Conservation (phyloP, 805 yeast species). For the Saccharomycopsis olivae region DNA sequence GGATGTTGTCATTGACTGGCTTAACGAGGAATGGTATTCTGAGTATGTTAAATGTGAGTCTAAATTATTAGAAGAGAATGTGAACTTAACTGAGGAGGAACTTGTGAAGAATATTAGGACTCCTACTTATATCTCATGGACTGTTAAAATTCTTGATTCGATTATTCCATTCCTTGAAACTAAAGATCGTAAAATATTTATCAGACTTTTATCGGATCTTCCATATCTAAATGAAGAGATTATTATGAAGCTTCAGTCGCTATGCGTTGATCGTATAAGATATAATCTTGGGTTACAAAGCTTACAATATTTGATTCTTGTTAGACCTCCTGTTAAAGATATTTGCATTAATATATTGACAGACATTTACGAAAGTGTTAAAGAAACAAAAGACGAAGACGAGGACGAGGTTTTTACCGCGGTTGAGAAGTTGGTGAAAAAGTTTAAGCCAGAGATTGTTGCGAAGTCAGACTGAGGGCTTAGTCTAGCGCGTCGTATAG, state of each 20-base stretch:
- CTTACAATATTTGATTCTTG: conserved; percentile 74
- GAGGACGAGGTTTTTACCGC: conserved; percentile 23
- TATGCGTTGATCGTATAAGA: conserved; percentile 82
- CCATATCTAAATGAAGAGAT: conserved; percentile 62
- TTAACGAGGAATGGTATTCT: conserved; percentile 88
- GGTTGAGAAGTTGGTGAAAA: conserved; percentile 8
- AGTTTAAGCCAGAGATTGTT: too few species aligned
- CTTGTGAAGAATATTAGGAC: conserved; percentile 24
- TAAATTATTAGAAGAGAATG: conserved; percentile 31
- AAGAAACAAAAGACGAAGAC: conserved; percentile 37
- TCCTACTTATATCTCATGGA: conserved; percentile 57
- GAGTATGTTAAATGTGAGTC: conserved; percentile 72
- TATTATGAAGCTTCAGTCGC: conserved; percentile 53
- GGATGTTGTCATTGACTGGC: conserved; percentile 79
- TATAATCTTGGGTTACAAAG: conserved; percentile 72
- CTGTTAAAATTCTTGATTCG: conserved; percentile 60
- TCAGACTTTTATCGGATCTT: conserved; percentile 76
- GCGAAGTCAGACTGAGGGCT: too few species aligned
- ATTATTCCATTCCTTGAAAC: conserved; percentile 78
- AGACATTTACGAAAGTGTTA: conserved; percentile 31
- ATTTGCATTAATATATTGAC: conserved; percentile 39
- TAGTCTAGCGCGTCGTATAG: too few species aligned
- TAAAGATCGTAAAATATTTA: conserved; percentile 67
- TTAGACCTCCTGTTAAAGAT: conserved; percentile 71
- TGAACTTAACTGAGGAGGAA: conserved; percentile 22